Conservation (phyloP, 2,329 filamentous ascomycete genomes). For the Ophiocordyceps robertsii region DNA sequence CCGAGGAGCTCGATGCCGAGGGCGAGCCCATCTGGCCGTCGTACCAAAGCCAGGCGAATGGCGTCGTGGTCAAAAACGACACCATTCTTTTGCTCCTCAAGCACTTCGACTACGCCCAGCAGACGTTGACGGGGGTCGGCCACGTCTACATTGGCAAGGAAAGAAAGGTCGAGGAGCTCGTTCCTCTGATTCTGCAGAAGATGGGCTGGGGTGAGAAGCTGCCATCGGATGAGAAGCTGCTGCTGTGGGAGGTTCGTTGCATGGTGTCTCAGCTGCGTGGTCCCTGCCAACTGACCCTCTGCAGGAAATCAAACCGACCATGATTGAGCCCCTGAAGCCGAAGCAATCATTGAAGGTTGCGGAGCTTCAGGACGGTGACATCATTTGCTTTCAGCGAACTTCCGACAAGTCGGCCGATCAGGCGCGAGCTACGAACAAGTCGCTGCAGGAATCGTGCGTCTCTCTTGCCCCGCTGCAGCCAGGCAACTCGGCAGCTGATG, state of each 20-base stretch:
- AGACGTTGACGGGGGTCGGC: constrained; percentile 62
- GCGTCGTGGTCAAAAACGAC: constrained; percentile 44
- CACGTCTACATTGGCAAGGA: constrained; percentile 80
- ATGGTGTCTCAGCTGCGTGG: background rate
- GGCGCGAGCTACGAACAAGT: constrained; percentile 13
- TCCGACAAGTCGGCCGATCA: constrained; percentile 27
- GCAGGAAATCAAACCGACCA: constrained; percentile 87
- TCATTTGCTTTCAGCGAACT: constrained; percentile 79
- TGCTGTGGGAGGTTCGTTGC: constrained; percentile 58
- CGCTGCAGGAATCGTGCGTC: constrained; percentile 18
- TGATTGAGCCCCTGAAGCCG: constrained; percentile 90
- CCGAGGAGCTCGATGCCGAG: constrained; percentile 49
- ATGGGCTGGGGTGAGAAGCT: constrained; percentile 80
- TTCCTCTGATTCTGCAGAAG: constrained; percentile 60
- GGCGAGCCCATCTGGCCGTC: constrained; percentile 63
- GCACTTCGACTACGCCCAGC: constrained; percentile 68
- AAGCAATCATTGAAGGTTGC: constrained; percentile 83
- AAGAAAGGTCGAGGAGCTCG: constrained; percentile 77
- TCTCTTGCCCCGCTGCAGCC: no score
- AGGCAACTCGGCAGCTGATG: background rate
- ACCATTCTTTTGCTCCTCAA: constrained; percentile 81
- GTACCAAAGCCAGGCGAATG: constrained; percentile 42
- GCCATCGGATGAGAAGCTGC: constrained; percentile 43
- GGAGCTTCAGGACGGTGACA: constrained; percentile 93
- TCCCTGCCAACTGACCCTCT: background rate